Evolutionary conservation across 208 protist genomes (phyloP), one percentile per base, ranked within the genome.

Genomic region (Crithidia mellificae): DNA sequence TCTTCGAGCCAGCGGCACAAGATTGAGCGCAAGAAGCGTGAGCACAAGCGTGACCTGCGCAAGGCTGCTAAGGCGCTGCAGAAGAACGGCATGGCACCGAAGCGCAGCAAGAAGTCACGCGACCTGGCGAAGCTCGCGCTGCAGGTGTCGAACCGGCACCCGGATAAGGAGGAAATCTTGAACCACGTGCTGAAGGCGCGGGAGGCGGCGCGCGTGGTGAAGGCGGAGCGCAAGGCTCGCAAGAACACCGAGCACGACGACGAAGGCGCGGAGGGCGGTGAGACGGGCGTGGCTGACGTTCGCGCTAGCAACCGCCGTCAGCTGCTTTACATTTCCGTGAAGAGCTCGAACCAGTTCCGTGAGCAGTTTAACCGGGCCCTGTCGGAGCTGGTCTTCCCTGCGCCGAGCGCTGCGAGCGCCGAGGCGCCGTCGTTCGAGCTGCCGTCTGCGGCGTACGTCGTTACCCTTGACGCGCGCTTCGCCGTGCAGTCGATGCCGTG

Each of bases 131-230:
- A 88, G 66, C 59, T 93, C 39, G 90, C 90, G 7, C 63, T 96
- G 54, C 74, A 88, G 39, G 83, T 96, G 49, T 96, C 90, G 1
- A 96, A 96, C 68, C 54, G 83, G 4, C 81, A 93, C 75, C 85
- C 87, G 22, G 87, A 96, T 50, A 96, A 96, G 79, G 87, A 96
- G 70, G 63, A 84, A 25, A 96, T 96, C 63, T 57, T 96, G 54
- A 77, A 61, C 44, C 74, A 75, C 29, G 77, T 96, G n/a, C 74
- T 96, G 54, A 55, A 84, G 39, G 83, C 73, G 5, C 80, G 90
- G 25, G 90, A 96, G 68, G 73, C 88, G 15, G 82, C 84, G 11
- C 78, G 84, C 9, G 80, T 93, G 25, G 70, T 83, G 63, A 83
- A 84, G 58, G 59, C 47, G 36, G 63, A 78, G 63, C 77, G 55